Evolutionary conservation across 169 alveolate genomes (phyloP).

Genomic region (Eimeria maxima): DNA sequence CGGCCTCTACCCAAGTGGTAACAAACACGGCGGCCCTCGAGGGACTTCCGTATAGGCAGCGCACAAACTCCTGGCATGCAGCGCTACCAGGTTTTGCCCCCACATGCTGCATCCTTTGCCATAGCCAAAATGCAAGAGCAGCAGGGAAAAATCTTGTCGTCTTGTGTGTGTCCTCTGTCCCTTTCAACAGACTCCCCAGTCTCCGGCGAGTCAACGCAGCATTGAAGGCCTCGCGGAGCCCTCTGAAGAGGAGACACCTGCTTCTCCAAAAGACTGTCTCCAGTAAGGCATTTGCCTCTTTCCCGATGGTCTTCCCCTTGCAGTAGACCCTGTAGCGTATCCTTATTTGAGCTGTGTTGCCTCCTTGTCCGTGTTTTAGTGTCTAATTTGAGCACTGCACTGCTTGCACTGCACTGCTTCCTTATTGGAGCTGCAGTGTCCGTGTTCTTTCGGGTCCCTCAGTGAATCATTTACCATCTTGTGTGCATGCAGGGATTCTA

Average conservation of each 20-base stretch:
- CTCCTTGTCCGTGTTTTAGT: neutral
- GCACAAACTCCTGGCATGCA: no score
- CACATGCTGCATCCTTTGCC: neutral
- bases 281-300: neutral
- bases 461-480: neutral
- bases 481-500: neutral
- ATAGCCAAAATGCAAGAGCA: neutral
- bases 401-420: no score
- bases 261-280: neutral
- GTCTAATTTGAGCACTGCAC: no score
- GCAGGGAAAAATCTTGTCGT: neutral
- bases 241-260: neutral
- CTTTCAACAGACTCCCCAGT: neutral
- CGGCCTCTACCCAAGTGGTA: neutral
- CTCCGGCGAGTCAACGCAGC: neutral
- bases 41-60: no score
- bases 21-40: neutral
- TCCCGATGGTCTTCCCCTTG: neutral
- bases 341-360: neutral
- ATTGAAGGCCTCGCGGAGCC: neutral
- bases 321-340: neutral
- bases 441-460: neutral
- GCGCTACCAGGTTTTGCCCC: no score
- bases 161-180: neutral
- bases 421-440: neutral